These are phyloP conservation scores for Stachybotrys echinatus DNA, from an alignment of 2,329 filamentous ascomycete genomes.

Conservation along the genomic window DNA sequence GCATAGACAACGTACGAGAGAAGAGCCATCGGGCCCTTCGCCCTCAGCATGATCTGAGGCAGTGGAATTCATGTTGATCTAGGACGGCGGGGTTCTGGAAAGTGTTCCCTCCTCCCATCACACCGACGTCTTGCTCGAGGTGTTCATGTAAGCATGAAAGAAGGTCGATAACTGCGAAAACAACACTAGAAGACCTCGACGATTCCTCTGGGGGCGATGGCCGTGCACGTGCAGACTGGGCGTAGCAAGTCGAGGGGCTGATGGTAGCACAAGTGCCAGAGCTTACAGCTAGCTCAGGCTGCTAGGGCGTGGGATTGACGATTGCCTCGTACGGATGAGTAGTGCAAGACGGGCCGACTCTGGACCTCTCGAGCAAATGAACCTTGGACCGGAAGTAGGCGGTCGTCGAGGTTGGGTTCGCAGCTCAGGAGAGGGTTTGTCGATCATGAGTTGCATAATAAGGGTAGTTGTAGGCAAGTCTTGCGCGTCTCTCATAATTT, in stretches of 20 bases:
- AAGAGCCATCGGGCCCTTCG: constrained; percentile 68
- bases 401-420: too few species aligned
- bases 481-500: constrained; percentile 2
- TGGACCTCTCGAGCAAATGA: too few species aligned
- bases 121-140: constrained; percentile 23
- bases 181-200: background rate
- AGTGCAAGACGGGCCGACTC: too few species aligned
- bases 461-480: background rate
- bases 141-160: constrained; percentile 19
- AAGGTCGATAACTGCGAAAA: background rate
- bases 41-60: constrained; percentile 24
- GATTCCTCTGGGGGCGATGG: background rate
- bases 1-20: constrained; percentile 52
- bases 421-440: background rate
- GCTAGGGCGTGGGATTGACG: background rate
- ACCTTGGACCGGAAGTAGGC: too few species aligned
- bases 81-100: constrained; percentile 20
- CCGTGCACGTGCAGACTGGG: too few species aligned
- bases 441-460: background rate
- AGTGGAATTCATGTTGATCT: constrained; percentile 16
- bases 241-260: background rate
- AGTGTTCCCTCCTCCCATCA: constrained; percentile 25
- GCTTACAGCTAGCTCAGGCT: background rate
- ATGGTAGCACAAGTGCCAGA: background rate
- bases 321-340: background rate